Base-by-base conservation (phyloP, 108 stramenopile species). In the Skeletonema grethae region DNA sequence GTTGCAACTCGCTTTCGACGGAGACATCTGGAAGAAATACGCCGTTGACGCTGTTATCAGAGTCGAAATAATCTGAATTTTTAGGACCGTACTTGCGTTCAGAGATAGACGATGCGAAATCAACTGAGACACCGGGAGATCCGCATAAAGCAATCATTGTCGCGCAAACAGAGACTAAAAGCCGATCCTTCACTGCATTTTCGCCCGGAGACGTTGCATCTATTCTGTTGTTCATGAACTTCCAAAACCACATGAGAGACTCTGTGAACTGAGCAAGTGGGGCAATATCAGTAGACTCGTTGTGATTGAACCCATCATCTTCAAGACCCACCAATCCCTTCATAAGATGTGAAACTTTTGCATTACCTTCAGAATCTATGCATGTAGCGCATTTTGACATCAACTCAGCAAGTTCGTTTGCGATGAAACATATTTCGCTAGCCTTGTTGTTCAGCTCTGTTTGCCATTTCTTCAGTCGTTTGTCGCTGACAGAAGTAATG, bases 11-110 rank as follows among this genome's bases (percentile, higher is more conserved):
- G 25, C 65, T 70, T 46, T 74, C 65, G 32, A 45, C 20, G 10
- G 39, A 75, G 18, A 70, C 70, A 31, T 79, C 81, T 31, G 79
- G 69, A 8, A 74, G 82, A 28, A 65, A 66, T 25, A 58, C 76
- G 24, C 79, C 83, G 60, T 88, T 85, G 2, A 75, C 79, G 64
- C 92, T 92, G 48, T 70, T 85, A 67, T 95, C 95, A 8, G 89
- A 87, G 67, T 93, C 92, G 43, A 82, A 88, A 61, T 84, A 93
- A 60, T 88, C 88, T 1, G 79, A 73, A 11, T 88, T 63, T 55
- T 15, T 45, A 45, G 16, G 45, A 11, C 18, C 69, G 18, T 57
- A 61, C 22, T 39, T 16, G 3, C 50, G 15, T 16, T 72, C 67
- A 39, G 48, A 41, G 18, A 16, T 46, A 2, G 59, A 22, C 20